Percentiles rank a stretch among this genome's conserved stretches.
Evolutionary conservation across 768 basidiomycete species (phyloP).

Genomic region (Boletus bicolor): DNA sequence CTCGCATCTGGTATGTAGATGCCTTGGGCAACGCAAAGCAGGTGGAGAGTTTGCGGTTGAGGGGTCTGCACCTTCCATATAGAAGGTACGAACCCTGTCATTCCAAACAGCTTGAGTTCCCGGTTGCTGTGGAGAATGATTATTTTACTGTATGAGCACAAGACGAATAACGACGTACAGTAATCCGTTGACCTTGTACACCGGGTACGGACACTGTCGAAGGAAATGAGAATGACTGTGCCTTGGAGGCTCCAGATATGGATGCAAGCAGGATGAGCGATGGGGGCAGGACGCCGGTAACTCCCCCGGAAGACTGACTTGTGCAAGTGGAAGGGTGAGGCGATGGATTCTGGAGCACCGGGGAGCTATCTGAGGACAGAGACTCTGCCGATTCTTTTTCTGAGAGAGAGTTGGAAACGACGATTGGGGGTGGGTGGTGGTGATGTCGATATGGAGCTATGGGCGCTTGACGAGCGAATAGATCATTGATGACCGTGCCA

Average conservation of each 20-base stretch:
- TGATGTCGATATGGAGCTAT: slow-evolving; percentile 34
- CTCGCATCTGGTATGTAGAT: slow-evolving; percentile 69
- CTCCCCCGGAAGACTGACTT: slow-evolving; percentile 15
- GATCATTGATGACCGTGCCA: slow-evolving; percentile 74
- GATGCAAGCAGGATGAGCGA: slow-evolving; percentile 29
- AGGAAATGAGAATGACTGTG: slow-evolving; percentile 4
- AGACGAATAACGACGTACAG: slow-evolving; percentile 10
- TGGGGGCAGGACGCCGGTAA: slow-evolving; percentile 27
- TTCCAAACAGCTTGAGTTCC: slow-evolving; percentile 25
- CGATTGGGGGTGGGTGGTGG: slow-evolving; percentile 35
- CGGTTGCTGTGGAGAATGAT: slow-evolving; percentile 4
- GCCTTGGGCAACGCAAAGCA: slow-evolving; percentile 65
- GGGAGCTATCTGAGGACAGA: slow-evolving; percentile 23
- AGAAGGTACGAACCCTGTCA: slow-evolving; percentile 48
- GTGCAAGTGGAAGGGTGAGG: slow-evolving; percentile 24
- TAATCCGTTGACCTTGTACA: background rate
- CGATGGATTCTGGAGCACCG: slow-evolving; percentile 20
- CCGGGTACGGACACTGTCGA: slow-evolving; percentile 3
- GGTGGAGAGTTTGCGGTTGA: slow-evolving; percentile 61
- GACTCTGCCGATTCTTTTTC: slow-evolving; percentile 25
- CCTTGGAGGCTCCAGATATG: slow-evolving; percentile 22
- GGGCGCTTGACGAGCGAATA: slow-evolving; percentile 71
- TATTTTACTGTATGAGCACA: background rate
- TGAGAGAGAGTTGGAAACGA: slow-evolving; percentile 26
- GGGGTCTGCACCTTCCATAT: slow-evolving; percentile 60